These are phyloP conservation scores for Acidomyces sp. DNA, from an alignment of 495 filamentous ascomycete species.

Conservation along the genomic window DNA sequence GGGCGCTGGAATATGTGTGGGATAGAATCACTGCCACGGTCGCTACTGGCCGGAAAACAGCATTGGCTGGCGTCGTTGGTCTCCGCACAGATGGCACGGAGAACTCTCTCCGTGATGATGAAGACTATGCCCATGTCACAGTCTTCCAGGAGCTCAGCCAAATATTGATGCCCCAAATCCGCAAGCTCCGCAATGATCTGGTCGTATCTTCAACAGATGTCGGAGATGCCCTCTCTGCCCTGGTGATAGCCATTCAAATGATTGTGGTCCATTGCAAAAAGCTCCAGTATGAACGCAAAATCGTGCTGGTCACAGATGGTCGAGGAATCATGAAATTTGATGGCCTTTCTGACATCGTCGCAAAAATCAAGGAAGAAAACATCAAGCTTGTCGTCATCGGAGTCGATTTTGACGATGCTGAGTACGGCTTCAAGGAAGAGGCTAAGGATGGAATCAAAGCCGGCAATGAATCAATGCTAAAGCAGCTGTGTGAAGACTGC, in stretches of 20 bases:
- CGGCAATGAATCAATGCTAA: conserved; percentile 55
- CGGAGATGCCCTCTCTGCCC: conserved; percentile 77
- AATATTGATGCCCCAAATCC: conserved; percentile 60
- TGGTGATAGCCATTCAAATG: conserved; percentile 76
- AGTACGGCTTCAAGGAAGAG: conserved; percentile 89
- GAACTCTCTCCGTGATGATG: conserved; percentile 49
- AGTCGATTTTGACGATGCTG: conserved; percentile 85
- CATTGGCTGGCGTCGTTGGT: conserved; percentile 66
- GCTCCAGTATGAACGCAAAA: conserved; percentile 73
- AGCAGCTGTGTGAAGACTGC: conserved; percentile 46
- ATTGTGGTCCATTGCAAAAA: conserved; percentile 71
- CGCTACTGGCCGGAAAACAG: conserved; percentile 68
- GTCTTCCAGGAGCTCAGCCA: conserved; percentile 59
- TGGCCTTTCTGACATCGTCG: conserved; percentile 49
- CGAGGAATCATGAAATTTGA: conserved; percentile 54
- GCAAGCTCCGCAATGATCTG: conserved; percentile 47
- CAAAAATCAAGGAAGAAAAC: conserved; percentile 55
- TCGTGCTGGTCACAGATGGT: conserved; percentile 76
- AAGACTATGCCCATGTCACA: conserved; percentile 64
- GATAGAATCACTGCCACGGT: conserved; percentile 83
- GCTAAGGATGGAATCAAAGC: conserved; percentile 48
- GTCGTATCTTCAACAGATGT: conserved; percentile 51
- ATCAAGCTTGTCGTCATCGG: conserved; percentile 74
- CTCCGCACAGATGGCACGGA: conserved; percentile 64
- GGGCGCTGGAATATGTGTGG: conserved; percentile 88